Evolutionary conservation across 2,329 filamentous ascomycete species (phyloP).

Genomic region (Daldinia eschscholtzii): DNA sequence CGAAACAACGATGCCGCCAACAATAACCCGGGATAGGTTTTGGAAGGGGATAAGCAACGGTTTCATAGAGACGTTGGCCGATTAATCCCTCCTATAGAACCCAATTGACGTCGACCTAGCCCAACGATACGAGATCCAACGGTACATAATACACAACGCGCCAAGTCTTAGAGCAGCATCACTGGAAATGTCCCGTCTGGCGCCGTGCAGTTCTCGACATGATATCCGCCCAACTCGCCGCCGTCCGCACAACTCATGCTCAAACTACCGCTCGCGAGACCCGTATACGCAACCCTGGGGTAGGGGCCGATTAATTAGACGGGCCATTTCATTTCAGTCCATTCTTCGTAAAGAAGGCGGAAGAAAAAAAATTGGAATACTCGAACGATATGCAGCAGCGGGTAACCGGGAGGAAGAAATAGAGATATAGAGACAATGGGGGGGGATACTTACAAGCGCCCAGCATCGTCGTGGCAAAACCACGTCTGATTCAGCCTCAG

Average conservation of each 20-base stretch:
- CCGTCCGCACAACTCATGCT: slow-evolving; percentile 42
- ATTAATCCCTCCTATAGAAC: background rate
- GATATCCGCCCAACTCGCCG: slow-evolving; percentile 46
- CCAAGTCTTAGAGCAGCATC: slow-evolving; percentile 36
- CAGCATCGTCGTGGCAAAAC: slow-evolving; percentile 45
- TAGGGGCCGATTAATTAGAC: background rate
- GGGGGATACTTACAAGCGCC: slow-evolving; percentile 40
- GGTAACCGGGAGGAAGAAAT: no score
- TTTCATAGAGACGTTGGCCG: background rate
- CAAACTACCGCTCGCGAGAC: slow-evolving; percentile 40
- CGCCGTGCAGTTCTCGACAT: slow-evolving; percentile 47
- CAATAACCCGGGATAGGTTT: background rate
- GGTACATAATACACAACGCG: background rate
- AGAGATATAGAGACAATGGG: no score
- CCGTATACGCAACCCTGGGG: slow-evolving; percentile 46
- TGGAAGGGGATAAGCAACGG: background rate
- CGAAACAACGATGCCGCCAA: background rate
- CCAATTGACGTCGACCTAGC: background rate
- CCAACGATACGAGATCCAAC: background rate
- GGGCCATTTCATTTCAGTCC: background rate
- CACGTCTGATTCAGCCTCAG: slow-evolving; percentile 45
- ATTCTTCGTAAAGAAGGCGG: background rate
- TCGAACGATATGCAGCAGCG: no score
- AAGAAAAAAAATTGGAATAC: background rate
- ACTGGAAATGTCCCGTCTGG: slow-evolving; percentile 38